phyloP scores from a whole-genome alignment of 306 rosid genomes.

The Sechiopsis laciniata region DNA sequence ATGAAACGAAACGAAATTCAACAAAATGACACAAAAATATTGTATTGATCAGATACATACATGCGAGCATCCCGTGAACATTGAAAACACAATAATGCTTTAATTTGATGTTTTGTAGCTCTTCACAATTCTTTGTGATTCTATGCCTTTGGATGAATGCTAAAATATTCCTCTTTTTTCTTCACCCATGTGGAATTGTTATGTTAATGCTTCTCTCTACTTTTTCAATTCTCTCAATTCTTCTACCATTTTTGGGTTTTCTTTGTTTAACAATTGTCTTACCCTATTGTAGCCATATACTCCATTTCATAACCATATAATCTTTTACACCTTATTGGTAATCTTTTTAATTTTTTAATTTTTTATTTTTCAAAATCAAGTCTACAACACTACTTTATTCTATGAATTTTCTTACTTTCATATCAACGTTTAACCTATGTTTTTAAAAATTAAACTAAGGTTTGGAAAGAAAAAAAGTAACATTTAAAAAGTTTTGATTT shows the following conservation, averaged over 20 bases:
- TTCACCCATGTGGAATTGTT: background rate
- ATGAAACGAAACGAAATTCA: background rate
- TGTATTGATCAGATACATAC: background rate
- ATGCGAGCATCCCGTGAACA: slow-evolving; percentile 3
- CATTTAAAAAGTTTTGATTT: no score
- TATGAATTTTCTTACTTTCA: no score
- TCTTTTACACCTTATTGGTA: no score
- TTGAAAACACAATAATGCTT: background rate
- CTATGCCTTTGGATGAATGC: background rate
- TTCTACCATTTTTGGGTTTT: background rate
- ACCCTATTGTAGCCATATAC: no score
- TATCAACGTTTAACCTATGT: no score
- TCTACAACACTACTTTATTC: no score
- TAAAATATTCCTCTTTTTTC: background rate
- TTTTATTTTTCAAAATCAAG: no score
- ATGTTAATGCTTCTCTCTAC: background rate
- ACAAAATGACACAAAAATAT: background rate
- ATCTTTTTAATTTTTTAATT: no score
- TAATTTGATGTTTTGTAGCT: background rate
- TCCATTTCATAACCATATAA: no score
- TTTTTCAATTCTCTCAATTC: background rate
- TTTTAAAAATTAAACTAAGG: no score
- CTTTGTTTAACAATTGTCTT: background rate
- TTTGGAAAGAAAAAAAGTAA: no score
- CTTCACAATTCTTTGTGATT: background rate